phyloP scores from a whole-genome alignment of 2,329 filamentous ascomycete species.

The Endothia cerciana region DNA sequence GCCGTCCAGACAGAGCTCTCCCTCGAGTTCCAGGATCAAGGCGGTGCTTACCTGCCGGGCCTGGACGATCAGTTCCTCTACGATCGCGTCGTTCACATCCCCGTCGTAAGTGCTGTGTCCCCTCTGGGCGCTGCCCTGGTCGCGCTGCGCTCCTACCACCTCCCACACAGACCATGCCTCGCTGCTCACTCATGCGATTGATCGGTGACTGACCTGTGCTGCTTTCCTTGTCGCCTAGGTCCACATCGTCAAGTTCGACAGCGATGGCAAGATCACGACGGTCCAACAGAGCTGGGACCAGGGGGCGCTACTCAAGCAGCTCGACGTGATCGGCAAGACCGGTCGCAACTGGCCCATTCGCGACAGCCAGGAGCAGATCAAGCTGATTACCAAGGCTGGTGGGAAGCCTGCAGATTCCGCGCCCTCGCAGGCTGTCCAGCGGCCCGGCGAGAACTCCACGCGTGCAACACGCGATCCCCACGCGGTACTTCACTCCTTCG shows the following conservation, averaged over 20 bases:
- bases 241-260: constrained; percentile 86
- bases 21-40: constrained; percentile 79
- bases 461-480: constrained; percentile 66
- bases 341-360: constrained; percentile 95
- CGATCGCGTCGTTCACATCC: constrained; percentile 77
- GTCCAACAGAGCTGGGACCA: constrained; percentile 96
- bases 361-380: constrained; percentile 82
- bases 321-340: constrained; percentile 89
- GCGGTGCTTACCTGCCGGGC: constrained; percentile 83
- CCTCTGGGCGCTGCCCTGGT: background rate
- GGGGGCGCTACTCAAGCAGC: constrained; percentile 85
- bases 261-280: constrained; percentile 76
- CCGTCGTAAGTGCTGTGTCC: constrained; percentile 68
- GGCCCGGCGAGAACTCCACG: constrained; percentile 56
- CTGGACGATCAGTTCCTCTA: constrained; percentile 94
- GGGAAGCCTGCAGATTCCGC: constrained; percentile 32
- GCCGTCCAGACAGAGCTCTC: constrained; percentile 81
- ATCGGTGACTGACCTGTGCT: constrained; percentile 11
- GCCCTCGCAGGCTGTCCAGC: constrained; percentile 44
- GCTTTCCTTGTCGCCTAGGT: constrained; percentile 52
- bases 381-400: constrained; percentile 67
- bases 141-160: background rate
- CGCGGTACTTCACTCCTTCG: constrained; percentile 75
- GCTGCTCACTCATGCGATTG: background rate
- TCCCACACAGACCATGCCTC: constrained; percentile 8